Percentiles rank a stretch among this genome's conserved stretches.
Conservation (phyloP, 371 early-diverging fungal species). For the Mortierella sp. region DNA sequence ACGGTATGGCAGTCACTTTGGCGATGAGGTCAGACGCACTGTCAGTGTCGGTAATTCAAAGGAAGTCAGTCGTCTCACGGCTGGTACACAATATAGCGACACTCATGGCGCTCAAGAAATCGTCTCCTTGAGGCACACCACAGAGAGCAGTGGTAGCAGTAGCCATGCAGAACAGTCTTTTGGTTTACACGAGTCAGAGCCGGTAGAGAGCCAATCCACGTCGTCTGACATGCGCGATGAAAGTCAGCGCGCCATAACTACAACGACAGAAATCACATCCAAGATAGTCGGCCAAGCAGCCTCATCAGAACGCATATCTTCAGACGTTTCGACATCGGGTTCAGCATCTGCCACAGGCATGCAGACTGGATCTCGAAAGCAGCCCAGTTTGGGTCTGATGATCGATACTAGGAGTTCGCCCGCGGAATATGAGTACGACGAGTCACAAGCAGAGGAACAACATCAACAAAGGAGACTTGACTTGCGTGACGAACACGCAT, state of each 20-base stretch:
- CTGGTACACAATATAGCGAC: not conserved
- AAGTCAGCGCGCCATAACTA: conserved; percentile 18
- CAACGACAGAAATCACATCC: conserved; percentile 5
- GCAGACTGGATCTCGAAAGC: not conserved
- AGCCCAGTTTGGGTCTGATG: conserved; percentile 12
- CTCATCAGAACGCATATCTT: not conserved
- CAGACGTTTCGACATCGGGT: conserved; percentile 4
- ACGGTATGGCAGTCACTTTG: conserved; percentile 37
- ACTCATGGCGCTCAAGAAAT: conserved; percentile 5
- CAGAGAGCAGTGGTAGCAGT: not conserved
- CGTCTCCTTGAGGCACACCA: conserved; percentile 4
- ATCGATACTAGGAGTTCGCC: conserved; percentile 29
- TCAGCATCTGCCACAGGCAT: not conserved
- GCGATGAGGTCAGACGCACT: conserved; percentile 15
- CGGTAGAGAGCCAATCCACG: not conserved
- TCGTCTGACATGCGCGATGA: conserved; percentile 7
- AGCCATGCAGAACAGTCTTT: not conserved
- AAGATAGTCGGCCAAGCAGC: not conserved
- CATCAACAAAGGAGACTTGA: conserved; percentile 29
- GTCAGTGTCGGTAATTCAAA: conserved; percentile 20
- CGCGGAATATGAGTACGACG: conserved; percentile 17
- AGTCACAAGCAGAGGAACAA: conserved; percentile 2
- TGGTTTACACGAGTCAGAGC: not conserved
- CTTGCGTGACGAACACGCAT: conserved; percentile 29
- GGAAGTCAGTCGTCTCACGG: conserved; percentile 29